A percentile compares a stretch with the other conserved stretches of the same genome.
Evolutionary conservation across 78 protist genomes (phyloP).

Genomic region (Dictyostelium citrinum): DNA sequence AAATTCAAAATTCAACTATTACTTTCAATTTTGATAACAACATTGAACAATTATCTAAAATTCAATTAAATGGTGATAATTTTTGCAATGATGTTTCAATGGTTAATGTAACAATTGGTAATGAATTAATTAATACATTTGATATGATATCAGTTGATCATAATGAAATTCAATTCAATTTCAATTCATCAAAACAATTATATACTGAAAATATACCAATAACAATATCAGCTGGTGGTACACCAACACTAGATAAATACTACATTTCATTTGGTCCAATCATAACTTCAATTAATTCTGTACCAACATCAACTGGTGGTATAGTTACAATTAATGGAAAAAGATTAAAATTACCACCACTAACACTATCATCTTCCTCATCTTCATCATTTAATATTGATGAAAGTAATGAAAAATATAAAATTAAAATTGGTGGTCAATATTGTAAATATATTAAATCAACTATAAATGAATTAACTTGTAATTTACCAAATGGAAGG

Average conservation of each 20-base stretch:
- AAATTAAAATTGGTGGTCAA: background rate
- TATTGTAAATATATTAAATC: background rate
- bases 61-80: background rate
- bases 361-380: background rate
- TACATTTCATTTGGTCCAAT: background rate
- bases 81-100: background rate
- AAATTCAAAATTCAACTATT: background rate
- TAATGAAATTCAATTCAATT: background rate
- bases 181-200: background rate
- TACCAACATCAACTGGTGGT: background rate
- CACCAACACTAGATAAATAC: background rate
- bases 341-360: background rate
- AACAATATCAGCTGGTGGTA: background rate
- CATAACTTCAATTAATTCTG: background rate
- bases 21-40: background rate
- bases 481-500: background rate
- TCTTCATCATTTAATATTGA: background rate
- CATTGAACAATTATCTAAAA: background rate
- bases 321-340: background rate
- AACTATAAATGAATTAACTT: background rate
- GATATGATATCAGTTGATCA: background rate
- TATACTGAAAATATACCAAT: background rate
- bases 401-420: background rate
- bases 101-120: background rate
- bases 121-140: background rate